Base-by-base conservation (phyloP, 805 yeast species). In the Candida dendrica region DNA sequence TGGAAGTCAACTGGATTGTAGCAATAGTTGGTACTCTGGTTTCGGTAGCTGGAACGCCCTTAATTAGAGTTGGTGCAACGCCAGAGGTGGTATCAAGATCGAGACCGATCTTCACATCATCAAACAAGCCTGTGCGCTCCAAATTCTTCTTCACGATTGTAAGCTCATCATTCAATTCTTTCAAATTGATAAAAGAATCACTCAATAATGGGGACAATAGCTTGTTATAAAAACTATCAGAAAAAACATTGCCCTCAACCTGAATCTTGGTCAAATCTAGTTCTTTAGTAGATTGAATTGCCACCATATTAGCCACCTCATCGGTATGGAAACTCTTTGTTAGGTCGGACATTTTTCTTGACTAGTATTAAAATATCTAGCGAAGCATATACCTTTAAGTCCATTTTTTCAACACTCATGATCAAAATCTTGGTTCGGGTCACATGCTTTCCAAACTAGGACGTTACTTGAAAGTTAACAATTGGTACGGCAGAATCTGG, bases 1-100 rank as follows among this genome's bases (percentile, higher is more conserved):
- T 47, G 4, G 75, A 60, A 8, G 56, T 57, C 34, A 76, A 55
- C 39, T 64, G 64, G 47, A 74, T 59, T 13, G 57, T 58, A 10
- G 76, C 72, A 46, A 67, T 68, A 27, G 79, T 67, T 16, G 76
- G 69, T 18, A 75, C 56, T 14, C 72, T 64, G 13, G 42, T 42
- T 9, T 39, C 29, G 14, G 27, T 4, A 7, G 15, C 43, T 47
- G 57, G 60, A 57, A 66, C 55, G 58, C 67, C 37, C 45, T 55
- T 40, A 43, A 59, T 34, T 53, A 46, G 39, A 9, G 31, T 15
- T 44, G 41, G 18, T 71, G 68, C 1, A 52, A 38, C 32, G 42
- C 36, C 31, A 58, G 50, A 33, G 47, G 47, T 24, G 24, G 50
- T 43, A 45, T 66, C 73, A 42, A 72, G 68, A 29, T 69, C 73